Base-by-base conservation (phyloP, 192 early-diverging fungal species). In the Mortierella hygrophila region DNA sequence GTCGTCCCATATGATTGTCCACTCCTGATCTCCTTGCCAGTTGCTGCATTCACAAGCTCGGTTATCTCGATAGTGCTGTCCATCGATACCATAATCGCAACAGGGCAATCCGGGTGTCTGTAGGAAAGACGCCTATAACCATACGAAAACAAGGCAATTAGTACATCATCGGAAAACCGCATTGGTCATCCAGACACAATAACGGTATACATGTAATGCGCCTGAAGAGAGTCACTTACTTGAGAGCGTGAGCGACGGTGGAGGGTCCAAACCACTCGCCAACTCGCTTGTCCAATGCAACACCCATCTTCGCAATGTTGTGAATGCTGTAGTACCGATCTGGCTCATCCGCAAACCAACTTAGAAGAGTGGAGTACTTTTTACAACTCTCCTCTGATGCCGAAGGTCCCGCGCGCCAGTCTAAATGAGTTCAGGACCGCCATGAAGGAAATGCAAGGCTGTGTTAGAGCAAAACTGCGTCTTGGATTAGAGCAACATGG, bases 211-310 rank as follows among this genome's bases (percentile, higher is more conserved):
- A 20, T 23, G 52, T 6, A 65, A 3, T 0, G 13, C 44, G 44
- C 44, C 10, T 38, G 2, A 77, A 55, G n/a, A 29, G 65, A 70
- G 3, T 52, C 20, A 1, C 82, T 68, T 83, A 89, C 89, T 76
- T 83, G 32, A 89, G 60, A 40, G 85, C 85, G 46, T 89, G 85
- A 15, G 89, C 89, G 20, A 88, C 72, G 3, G 89, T 89, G 4
- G 89, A 79, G 26, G 89, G 89, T 2, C 85, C 85, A 82, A 89
- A 89, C 89, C 89, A 89, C 18, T 89, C 89, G 47, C 89, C 89
- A 35, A 89, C 70, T n/a, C 78, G 76, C 40, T 89, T 89, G 52
- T 89, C 89, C 15, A 88, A 72, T n/a, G 68, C 47, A 23, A 84
- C 20, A 21, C 89, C 89, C 23, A 69, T 38, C 35, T 80, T 77